Conservation (phyloP, 176 grass and related monocot species). For the Phyllostachys edulis region DNA sequence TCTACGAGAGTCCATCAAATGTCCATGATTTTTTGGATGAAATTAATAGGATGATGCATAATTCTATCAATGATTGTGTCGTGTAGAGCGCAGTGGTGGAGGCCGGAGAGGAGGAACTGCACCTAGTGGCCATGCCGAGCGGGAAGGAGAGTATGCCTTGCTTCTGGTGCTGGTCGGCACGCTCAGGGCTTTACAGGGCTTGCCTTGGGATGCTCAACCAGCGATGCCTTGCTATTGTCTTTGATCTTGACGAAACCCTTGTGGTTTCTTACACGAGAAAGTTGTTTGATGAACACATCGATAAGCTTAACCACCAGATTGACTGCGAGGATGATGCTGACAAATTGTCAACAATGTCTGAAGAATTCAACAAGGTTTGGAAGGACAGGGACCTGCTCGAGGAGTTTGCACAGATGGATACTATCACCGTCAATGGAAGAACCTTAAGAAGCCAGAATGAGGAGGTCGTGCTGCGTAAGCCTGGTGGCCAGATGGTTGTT, state of each 20-base stretch:
- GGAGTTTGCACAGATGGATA: constrained; percentile 41
- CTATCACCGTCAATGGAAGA: constrained; percentile 31
- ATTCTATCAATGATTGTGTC: neutral
- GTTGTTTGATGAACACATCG: constrained; percentile 46
- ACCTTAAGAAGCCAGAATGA: constrained; percentile 42
- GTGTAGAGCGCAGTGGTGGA: constrained; percentile 54
- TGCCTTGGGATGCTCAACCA: constrained; percentile 60
- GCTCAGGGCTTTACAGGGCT: constrained; percentile 33
- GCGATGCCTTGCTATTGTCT: constrained; percentile 58
- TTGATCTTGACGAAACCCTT: constrained; percentile 60
- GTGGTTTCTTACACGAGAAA: constrained; percentile 62
- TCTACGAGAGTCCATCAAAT: too few relatives aligned
- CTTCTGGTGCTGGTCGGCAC: constrained; percentile 73
- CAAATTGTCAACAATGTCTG: constrained; percentile 41
- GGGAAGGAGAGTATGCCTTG: constrained; percentile 56
- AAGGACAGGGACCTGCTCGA: constrained; percentile 52
- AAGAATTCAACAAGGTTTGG: constrained; percentile 45
- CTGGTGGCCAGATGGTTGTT: constrained; percentile 25
- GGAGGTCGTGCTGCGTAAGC: constrained; percentile 12
- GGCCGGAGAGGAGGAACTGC: constrained; percentile 47
- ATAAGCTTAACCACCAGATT: constrained; percentile 43
- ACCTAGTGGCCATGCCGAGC: constrained; percentile 65
- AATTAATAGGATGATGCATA: too few relatives aligned
- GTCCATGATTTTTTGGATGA: too few relatives aligned
- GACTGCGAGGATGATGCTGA: constrained; percentile 42